Evolutionary conservation across 1,284 basidiomycete species (phyloP), one percentile per base, ranked within the genome.

Genomic region (Dichomitus squalens): DNA sequence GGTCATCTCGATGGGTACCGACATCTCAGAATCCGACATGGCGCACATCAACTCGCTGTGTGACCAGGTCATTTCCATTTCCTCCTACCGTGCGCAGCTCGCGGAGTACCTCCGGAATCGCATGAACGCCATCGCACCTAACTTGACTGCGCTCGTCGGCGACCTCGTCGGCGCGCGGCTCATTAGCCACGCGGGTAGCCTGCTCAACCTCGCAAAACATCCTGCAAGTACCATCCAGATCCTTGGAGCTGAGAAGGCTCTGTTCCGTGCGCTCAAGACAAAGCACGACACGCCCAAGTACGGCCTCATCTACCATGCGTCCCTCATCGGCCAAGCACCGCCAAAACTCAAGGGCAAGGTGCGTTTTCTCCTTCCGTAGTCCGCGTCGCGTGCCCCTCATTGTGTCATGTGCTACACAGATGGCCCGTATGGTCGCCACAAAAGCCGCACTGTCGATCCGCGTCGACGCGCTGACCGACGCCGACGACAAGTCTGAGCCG

Each of bases 211-310:
- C 60, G 95, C 95, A 52, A 99, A 99, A 78, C 92, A 97, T 75
- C 97, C 96, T 23, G 96, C 96, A 8, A 96, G 93, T 73, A 99
- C 96, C 1, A 92, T 99, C 18, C 97, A 99, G 77, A 98, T 99
- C 67, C 84, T 99, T 33, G 96, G 96, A 68, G 97, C 97, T 14
- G 96, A 99, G 77, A 99, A 99, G 79, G 96, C 96, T 7, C 83
- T 99, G 49, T 99, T 99, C 86, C 84, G 97, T 62, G 97, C 96
- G 4, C 81, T 99, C 65, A 99, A 99, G 80, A 98, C 97, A 58
- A 99, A 98, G 77, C 95, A 98, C 71, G 95, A 98, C 77, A 98
- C 96, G 57, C 96, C 96, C 49, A 99, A 99, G 77, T 98, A 98
- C 71, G 96, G 95, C 68, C 81, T 98, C 49, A 97, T 98, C 70